Conservation (phyloP, 2,329 filamentous ascomycete species). For the Scleromitrula shiraiana region DNA sequence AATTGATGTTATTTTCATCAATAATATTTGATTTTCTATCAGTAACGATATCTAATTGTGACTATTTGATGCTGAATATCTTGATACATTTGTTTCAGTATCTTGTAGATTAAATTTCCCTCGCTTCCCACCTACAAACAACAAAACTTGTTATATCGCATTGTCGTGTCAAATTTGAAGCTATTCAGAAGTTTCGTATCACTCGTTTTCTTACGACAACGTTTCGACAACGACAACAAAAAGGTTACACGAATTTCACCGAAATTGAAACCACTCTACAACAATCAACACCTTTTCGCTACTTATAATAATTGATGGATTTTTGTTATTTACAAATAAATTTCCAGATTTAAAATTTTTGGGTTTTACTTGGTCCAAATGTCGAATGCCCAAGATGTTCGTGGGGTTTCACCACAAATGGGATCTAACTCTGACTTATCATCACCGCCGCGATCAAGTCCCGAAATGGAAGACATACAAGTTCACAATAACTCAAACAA, state of each 20-base stretch:
- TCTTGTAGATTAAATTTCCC: neutral
- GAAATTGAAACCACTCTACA: neutral
- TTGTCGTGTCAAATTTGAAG: conserved; percentile 22
- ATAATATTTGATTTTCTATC: conserved; percentile 17
- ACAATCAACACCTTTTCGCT: neutral
- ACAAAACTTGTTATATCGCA: conserved; percentile 10
- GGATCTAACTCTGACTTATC: conserved; percentile 38
- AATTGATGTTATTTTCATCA: conserved; percentile 22
- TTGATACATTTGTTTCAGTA: neutral
- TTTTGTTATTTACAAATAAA: neutral
- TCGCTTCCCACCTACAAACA: conserved; percentile 7
- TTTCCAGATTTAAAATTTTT: neutral
- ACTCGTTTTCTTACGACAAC: conserved; percentile 15
- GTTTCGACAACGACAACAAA: conserved; percentile 2
- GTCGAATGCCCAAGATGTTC: conserved; percentile 6
- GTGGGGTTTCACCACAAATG: conserved; percentile 8
- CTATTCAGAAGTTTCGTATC: conserved; percentile 22
- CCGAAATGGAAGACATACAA: conserved; percentile 34
- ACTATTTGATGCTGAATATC: conserved; percentile 13
- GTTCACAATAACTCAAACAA: conserved; percentile 15
- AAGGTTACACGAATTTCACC: neutral
- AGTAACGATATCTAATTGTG: conserved; percentile 11
- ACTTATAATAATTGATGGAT: neutral
- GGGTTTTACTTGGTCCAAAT: neutral
- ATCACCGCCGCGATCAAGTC: conserved; percentile 43